Conservation (phyloP, 495 filamentous ascomycete species). For the Aspergillus steynii region DNA sequence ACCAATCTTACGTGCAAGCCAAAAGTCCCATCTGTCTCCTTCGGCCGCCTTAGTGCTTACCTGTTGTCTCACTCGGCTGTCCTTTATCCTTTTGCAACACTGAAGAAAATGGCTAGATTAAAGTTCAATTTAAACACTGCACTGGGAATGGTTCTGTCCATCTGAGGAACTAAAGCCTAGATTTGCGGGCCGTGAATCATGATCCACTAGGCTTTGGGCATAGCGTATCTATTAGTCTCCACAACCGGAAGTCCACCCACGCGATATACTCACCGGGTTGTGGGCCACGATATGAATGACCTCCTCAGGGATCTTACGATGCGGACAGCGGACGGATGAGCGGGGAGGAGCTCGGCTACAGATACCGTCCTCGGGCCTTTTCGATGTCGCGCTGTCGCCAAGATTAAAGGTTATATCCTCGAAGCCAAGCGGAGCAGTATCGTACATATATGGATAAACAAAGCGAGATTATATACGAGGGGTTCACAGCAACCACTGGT, state of each 20-base stretch:
- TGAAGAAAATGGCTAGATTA: conserved; percentile 1
- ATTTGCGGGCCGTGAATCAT: not conserved
- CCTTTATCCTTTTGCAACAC: not conserved
- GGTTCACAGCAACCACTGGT: conserved; percentile 7
- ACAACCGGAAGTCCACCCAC: not conserved
- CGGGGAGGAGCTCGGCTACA: no score
- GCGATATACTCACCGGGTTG: not conserved
- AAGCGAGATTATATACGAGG: conserved; percentile 4
- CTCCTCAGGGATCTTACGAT: not conserved
- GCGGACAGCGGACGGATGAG: no score
- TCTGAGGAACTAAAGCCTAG: not conserved
- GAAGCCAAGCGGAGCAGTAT: no score
- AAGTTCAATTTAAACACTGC: conserved; percentile 3
- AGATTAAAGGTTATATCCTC: no score
- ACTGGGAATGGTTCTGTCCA: not conserved
- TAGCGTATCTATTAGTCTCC: not conserved
- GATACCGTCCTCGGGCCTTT: no score
- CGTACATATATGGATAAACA: not conserved
- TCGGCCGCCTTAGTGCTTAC: not conserved
- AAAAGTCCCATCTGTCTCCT: not conserved
- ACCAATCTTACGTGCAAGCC: not conserved
- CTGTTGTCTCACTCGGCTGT: not conserved
- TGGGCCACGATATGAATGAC: conserved; percentile 1
- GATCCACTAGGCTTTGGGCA: not conserved
- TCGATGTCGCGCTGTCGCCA: no score